Evolutionary conservation across 192 early-diverging fungal species (phyloP).

Genomic region (Borealophlyctis nickersoniae): DNA sequence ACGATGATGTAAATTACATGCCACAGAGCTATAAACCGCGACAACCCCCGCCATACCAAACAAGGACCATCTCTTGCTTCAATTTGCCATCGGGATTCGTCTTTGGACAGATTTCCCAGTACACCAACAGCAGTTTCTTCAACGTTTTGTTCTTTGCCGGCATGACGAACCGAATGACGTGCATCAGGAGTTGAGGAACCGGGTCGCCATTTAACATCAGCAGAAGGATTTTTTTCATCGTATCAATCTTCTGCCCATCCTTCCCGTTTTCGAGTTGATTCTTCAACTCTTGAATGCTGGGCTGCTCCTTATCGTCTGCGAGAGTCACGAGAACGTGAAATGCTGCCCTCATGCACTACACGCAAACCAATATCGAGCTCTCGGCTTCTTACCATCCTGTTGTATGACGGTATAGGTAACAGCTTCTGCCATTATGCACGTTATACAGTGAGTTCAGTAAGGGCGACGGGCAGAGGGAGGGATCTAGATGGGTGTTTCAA

Average conservation of each 20-base stretch:
- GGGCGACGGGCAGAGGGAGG: no score
- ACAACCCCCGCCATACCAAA: conserved; percentile 60
- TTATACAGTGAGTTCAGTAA: no score
- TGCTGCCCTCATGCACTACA: not conserved
- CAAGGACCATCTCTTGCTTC: conserved; percentile 88
- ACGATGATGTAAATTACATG: not conserved
- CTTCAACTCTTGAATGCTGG: conserved; percentile 69
- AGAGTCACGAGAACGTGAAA: conserved; percentile 1
- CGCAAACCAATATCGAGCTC: not conserved
- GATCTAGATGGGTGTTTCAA: no score
- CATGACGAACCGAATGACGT: conserved; percentile 96
- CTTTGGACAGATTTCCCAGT: conserved; percentile 98
- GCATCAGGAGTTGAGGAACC: conserved; percentile 82
- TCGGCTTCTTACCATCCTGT: conserved; percentile 27
- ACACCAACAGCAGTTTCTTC: conserved; percentile 95
- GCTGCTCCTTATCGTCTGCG: conserved; percentile 67
- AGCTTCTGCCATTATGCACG: conserved; percentile 25
- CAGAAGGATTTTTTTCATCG: conserved; percentile 90
- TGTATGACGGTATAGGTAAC: conserved; percentile 34
- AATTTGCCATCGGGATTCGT: conserved; percentile 83
- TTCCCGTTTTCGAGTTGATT: conserved; percentile 84
- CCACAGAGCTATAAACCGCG: conserved; percentile 1
- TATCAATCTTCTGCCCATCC: conserved; percentile 88
- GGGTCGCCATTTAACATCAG: conserved; percentile 93
- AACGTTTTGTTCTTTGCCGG: conserved; percentile 93